phyloP scores from a whole-genome alignment of 257 asterid species.

The Lithospermum erythrorhizon region DNA sequence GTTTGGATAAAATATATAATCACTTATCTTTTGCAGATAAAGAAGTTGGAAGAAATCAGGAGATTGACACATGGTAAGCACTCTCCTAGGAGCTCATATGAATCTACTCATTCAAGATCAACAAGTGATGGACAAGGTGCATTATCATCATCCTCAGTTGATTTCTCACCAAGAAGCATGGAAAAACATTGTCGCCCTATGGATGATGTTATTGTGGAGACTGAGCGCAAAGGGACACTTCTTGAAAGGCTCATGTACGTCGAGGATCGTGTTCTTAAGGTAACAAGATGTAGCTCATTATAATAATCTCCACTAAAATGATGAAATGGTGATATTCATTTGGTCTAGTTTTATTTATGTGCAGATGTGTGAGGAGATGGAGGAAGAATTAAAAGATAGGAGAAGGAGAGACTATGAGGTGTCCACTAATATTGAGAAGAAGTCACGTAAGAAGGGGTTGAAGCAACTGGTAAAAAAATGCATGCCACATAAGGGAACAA shows the following conservation, averaged over 20 bases:
- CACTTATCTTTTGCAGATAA: conserved; percentile 24
- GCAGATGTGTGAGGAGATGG: conserved; percentile 41
- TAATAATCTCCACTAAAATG: background rate
- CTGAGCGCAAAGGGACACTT: conserved; percentile 50
- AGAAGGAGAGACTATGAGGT: conserved; percentile 10
- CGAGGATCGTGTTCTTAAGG: background rate
- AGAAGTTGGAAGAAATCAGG: conserved; percentile 40
- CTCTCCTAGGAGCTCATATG: conserved; percentile 47
- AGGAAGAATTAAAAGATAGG: conserved; percentile 34
- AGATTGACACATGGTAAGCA: conserved; percentile 17
- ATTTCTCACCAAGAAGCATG: conserved; percentile 37
- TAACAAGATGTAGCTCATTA: background rate
- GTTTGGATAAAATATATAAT: no score
- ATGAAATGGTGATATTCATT: background rate
- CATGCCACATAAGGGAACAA: background rate
- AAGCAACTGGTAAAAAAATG: conserved; percentile 40
- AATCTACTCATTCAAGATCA: conserved; percentile 22
- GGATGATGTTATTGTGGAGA: conserved; percentile 47
- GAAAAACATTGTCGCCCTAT: conserved; percentile 59
- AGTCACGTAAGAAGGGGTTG: conserved; percentile 24
- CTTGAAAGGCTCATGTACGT: conserved; percentile 22
- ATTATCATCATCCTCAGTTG: conserved; percentile 13
- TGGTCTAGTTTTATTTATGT: background rate
- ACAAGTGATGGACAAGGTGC: conserved; percentile 32
- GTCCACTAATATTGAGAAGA: conserved; percentile 12